A percentile compares a stretch with the other conserved stretches of the same genome.
Evolutionary conservation across 768 basidiomycete genomes (phyloP).

Genomic region (Mycena albidolilacea): DNA sequence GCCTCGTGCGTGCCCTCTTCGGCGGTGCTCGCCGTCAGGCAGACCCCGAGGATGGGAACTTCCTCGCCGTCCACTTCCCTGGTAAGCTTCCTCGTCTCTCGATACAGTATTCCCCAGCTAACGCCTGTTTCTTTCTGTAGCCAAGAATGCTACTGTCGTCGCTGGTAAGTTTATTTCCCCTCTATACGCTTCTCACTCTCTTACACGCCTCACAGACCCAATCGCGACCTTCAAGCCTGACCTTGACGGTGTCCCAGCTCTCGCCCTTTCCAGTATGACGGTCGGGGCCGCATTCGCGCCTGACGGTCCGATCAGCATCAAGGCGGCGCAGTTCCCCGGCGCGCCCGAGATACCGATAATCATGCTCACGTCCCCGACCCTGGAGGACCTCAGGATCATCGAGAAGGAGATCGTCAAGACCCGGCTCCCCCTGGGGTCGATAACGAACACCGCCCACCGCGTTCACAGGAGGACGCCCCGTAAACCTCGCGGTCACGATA

Average conservation of each 20-base stretch:
- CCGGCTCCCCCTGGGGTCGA: too few relatives aligned
- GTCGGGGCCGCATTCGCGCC: constrained; percentile 1
- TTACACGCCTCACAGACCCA: neutral
- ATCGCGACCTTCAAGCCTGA: constrained; percentile 3
- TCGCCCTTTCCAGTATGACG: neutral
- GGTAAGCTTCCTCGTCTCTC: neutral
- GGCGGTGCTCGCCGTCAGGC: neutral
- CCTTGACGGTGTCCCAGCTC: neutral
- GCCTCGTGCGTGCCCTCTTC: neutral
- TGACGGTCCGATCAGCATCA: neutral
- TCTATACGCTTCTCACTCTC: neutral
- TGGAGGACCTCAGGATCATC: too few relatives aligned
- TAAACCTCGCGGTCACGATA: too few relatives aligned
- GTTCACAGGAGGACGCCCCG: too few relatives aligned
- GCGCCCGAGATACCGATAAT: neutral
- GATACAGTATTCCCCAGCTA: neutral
- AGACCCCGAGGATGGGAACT: neutral
- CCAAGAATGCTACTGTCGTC: neutral
- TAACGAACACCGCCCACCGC: too few relatives aligned
- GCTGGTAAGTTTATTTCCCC: neutral
- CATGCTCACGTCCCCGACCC: neutral
- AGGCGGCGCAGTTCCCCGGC: neutral
- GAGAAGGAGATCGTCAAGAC: too few relatives aligned
- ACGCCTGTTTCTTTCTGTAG: neutral
- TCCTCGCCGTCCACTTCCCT: too few relatives aligned